phyloP scores from a whole-genome alignment of 805 yeast species.

The Clavispora asparagi region DNA sequence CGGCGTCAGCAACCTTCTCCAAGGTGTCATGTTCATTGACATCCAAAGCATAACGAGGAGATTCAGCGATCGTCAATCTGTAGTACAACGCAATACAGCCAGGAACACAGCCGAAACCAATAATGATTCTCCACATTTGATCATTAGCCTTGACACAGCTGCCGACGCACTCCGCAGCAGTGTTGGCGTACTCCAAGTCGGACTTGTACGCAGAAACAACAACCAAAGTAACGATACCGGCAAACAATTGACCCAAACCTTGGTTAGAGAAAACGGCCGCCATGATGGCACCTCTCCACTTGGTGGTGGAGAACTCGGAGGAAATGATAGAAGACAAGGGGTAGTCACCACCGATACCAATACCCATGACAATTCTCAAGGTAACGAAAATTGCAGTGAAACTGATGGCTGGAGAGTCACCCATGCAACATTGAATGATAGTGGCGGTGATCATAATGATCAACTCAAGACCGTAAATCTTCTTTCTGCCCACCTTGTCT shows the following conservation, averaged over 20 bases:
- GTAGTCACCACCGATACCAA: conserved; percentile 97
- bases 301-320: conserved; percentile 88
- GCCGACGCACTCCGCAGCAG: conserved; percentile 56
- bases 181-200: conserved; percentile 47
- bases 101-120: conserved; percentile 90
- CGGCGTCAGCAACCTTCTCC: conserved; percentile 49
- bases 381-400: conserved; percentile 71
- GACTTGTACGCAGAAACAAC: conserved; percentile 74
- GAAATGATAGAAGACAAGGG: conserved; percentile 92
- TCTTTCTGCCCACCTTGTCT: conserved; percentile 80
- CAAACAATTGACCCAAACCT: conserved; percentile 91
- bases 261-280: conserved; percentile 95
- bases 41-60: conserved; percentile 87
- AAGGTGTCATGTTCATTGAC: conserved; percentile 56
- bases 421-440: conserved; percentile 69
- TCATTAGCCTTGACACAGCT: conserved; percentile 75
- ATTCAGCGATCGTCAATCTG: conserved; percentile 92
- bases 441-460: conserved; percentile 80
- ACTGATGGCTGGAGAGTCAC: conserved; percentile 64
- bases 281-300: conserved; percentile 98
- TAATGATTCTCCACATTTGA: conserved; percentile 89
- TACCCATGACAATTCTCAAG: conserved; percentile 85
- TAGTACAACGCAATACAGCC: conserved; percentile 79
- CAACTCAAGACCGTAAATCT: conserved; percentile 80
- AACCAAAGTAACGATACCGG: conserved; percentile 77